A percentile compares a stretch with the other conserved stretches of the same genome.
phyloP scores from a whole-genome alignment of 208 protist species.

The Acanthamoeba lenticulata region DNA sequence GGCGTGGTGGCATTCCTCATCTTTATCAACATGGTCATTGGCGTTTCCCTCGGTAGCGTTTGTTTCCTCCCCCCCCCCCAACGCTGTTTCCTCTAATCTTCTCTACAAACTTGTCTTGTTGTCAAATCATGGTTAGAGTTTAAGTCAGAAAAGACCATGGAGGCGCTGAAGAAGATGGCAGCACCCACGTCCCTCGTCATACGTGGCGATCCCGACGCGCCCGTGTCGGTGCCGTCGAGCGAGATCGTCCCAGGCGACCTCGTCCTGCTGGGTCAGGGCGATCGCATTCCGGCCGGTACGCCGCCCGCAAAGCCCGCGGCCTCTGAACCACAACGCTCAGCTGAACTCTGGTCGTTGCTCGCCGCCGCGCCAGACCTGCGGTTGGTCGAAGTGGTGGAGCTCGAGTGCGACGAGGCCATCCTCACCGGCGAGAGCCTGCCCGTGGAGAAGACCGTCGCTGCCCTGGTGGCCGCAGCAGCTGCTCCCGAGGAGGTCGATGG shows the following conservation, averaged over 20 bases:
- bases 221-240: conserved; percentile 54
- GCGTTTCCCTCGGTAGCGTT: conserved; percentile 52
- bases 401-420: conserved; percentile 90
- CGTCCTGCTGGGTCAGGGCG: conserved; percentile 92
- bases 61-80: too few species aligned
- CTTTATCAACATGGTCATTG: conserved; percentile 58
- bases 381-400: conserved; percentile 81
- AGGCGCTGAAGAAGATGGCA: conserved; percentile 80
- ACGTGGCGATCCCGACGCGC: conserved; percentile 33
- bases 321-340: too few species aligned
- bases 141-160: conserved; percentile 78
- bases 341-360: neutral
- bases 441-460: conserved; percentile 79
- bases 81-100: too few species aligned
- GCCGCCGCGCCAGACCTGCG: conserved; percentile 87
- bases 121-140: conserved; percentile 71
- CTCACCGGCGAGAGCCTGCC: conserved; percentile 93
- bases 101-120: neutral
- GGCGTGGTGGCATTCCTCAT: conserved; percentile 41
- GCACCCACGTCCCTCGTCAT: conserved; percentile 75
- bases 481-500: too few species aligned
- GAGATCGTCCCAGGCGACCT: conserved; percentile 96
- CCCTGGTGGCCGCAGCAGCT: too few species aligned
- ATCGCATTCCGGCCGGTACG: conserved; percentile 92
- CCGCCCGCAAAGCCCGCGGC: too few species aligned